phyloP scores from a whole-genome alignment of 208 protist species.

The Leishmania martiniquensis region DNA sequence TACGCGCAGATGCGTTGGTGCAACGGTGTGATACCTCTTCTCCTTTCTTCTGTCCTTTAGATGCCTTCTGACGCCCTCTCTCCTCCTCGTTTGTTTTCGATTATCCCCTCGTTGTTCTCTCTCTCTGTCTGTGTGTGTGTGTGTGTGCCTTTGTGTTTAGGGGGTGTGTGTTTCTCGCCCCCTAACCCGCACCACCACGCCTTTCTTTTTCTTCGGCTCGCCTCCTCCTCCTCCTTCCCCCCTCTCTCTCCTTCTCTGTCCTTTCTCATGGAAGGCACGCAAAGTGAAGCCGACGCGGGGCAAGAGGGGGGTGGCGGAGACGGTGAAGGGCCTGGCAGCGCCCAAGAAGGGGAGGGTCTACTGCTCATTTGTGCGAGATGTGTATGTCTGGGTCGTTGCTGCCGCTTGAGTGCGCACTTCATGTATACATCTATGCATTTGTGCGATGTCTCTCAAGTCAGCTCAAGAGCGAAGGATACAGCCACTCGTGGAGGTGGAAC shows the following conservation, averaged over 20 bases:
- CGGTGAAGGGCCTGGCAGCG: neutral
- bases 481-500: neutral
- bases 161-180: no score
- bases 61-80: no score
- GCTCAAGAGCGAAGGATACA: neutral
- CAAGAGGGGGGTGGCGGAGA: neutral
- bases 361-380: neutral
- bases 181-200: no score
- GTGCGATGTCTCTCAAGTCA: neutral
- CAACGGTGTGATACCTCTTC: neutral
- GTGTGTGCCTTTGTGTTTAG: no score
- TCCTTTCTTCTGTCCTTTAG: neutral
- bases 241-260: neutral
- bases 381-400: neutral
- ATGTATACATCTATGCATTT: conserved; percentile 10
- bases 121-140: no score
- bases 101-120: no score
- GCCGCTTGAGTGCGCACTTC: neutral
- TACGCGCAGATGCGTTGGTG: neutral
- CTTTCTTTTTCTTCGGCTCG: no score
- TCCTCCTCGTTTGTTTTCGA: no score
- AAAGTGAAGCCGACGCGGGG: neutral
- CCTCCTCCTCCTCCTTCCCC: neutral
- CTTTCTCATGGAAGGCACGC: neutral
- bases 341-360: neutral